Conservation (phyloP, 306 rosid genomes). For the Delonix regia region DNA sequence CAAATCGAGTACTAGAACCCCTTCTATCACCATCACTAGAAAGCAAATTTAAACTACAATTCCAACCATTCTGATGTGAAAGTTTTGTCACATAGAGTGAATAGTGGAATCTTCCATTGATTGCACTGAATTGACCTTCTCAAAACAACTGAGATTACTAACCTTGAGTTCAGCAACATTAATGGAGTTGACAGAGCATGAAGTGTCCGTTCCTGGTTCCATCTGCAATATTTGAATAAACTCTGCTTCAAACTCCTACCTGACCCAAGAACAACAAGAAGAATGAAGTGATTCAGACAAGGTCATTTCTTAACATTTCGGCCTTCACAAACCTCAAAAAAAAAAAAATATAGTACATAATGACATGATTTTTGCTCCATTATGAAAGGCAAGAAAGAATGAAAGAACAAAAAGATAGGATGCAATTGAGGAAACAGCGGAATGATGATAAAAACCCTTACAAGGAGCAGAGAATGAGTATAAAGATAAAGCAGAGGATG, state of each 20-base stretch:
- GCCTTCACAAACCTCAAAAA: neutral
- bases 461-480: conserved; percentile 9
- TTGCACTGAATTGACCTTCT: neutral
- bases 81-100: neutral
- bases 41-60: neutral
- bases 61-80: conserved; percentile 8
- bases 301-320: neutral
- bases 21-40: neutral
- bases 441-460: neutral
- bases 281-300: neutral
- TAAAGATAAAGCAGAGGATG: neutral
- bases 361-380: neutral
- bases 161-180: conserved; percentile 44
- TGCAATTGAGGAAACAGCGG: neutral
- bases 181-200: conserved; percentile 33
- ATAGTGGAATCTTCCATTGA: neutral
- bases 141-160: conserved; percentile 5
- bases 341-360: too few species aligned
- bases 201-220: conserved; percentile 37
- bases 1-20: neutral
- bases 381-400: neutral
- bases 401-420: neutral
- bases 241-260: neutral
- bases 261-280: neutral
- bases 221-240: conserved; percentile 34